These are phyloP conservation scores for Drechslerella dactyloides DNA, from an alignment of 2,329 filamentous ascomycete genomes.

Conservation along the genomic window DNA sequence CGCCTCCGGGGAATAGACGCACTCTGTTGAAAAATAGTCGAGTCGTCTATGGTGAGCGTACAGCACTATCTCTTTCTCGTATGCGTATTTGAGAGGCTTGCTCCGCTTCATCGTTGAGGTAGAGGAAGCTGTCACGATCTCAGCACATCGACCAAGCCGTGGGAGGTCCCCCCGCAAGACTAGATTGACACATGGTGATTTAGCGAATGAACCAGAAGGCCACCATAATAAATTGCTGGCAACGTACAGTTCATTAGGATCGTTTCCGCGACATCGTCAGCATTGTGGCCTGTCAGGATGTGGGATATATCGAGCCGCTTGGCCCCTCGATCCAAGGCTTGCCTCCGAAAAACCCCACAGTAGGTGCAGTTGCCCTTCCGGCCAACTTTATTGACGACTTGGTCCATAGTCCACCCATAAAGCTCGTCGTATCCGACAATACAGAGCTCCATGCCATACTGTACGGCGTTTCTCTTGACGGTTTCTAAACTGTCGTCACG, in stretches of 20 bases:
- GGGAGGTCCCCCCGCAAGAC: constrained; percentile 86
- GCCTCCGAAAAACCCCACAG: constrained; percentile 92
- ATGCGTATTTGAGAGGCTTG: constrained; percentile 97
- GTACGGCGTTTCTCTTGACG: constrained; percentile 87
- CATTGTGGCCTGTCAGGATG: constrained; percentile 96
- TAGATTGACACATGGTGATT: constrained; percentile 51
- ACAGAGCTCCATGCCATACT: constrained; percentile 89
- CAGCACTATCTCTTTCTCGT: constrained; percentile 98
- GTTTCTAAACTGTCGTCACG: constrained; percentile 95
- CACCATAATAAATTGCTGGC: background rate
- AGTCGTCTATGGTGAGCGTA: constrained; percentile 97
- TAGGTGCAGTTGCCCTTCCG: constrained; percentile 99
- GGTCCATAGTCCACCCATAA: constrained; percentile 99
- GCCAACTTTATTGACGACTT: constrained; percentile 92
- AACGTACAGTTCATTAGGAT: constrained; percentile 81
- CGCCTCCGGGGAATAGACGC: constrained; percentile 96
- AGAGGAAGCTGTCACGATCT: constrained; percentile 79
- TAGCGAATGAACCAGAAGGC: background rate
- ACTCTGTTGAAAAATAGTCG: constrained; percentile 98
- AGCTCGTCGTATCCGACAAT: constrained; percentile 92
- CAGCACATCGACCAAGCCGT: constrained; percentile 83
- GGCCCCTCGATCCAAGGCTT: constrained; percentile 90
- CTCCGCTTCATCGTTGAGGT: constrained; percentile 90
- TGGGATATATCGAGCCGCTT: constrained; percentile 86
- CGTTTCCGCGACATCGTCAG: constrained; percentile 95